These are phyloP conservation scores for Trebouxia sp. DNA, from an alignment of 139 green algal genomes.

Conservation along the genomic window DNA sequence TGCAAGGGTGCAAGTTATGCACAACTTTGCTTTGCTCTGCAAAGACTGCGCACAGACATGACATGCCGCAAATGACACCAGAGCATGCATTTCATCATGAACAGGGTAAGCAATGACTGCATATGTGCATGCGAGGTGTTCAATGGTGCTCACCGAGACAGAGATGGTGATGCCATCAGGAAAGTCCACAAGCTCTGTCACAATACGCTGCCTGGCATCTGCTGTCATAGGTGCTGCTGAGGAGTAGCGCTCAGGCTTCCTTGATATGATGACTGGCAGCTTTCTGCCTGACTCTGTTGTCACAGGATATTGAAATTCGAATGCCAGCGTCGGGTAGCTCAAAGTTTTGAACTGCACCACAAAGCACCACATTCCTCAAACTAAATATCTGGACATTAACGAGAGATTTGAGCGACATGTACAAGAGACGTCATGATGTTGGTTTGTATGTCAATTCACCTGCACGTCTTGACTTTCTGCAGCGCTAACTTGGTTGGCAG, in stretches of 20 bases:
- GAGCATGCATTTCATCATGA: background rate
- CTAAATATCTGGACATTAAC: no score
- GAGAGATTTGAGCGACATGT: no score
- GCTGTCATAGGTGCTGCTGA: conserved; percentile 72
- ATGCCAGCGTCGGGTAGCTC: conserved; percentile 72
- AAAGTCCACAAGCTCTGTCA: conserved; percentile 61
- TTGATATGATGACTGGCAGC: conserved; percentile 54
- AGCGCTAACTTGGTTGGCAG: background rate
- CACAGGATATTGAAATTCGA: conserved; percentile 76
- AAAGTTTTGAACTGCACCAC: conserved; percentile 55
- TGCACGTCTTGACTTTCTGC: conserved; percentile 3
- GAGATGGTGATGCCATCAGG: conserved; percentile 24
- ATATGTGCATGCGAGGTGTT: no score
- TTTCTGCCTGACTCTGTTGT: conserved; percentile 46
- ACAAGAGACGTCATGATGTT: no score
- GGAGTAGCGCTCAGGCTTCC: conserved; percentile 77
- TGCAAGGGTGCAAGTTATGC: no score
- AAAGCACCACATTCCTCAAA: no score
- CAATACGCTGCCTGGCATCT: conserved; percentile 84
- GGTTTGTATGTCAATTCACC: no score
- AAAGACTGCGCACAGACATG: no score
- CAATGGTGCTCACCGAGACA: conserved; percentile 5
- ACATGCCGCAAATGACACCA: background rate
- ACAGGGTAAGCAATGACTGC: no score
- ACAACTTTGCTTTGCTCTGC: no score